These are phyloP conservation scores for Aureobasidium sp. DNA, from an alignment of 2,329 filamentous ascomycete genomes.

Conservation along the genomic window DNA sequence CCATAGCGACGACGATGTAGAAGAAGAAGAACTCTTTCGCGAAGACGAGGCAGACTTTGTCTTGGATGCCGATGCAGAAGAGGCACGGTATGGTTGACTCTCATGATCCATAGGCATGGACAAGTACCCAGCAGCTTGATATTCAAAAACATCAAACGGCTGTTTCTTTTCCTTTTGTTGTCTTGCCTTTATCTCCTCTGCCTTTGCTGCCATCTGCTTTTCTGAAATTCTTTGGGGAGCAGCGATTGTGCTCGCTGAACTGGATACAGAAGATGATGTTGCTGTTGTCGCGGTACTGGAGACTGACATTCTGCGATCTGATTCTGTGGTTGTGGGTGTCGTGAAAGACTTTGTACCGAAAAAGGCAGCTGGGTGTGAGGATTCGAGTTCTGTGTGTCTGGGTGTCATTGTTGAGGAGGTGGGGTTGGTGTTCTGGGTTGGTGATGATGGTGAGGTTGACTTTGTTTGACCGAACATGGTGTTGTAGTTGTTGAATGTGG, in stretches of 20 bases:
- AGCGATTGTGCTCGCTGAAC: not conserved
- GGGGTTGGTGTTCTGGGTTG: not conserved
- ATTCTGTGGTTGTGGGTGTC: too few species aligned
- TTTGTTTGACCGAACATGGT: too few species aligned
- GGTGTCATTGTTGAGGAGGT: too few species aligned
- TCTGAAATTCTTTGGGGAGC: too few species aligned
- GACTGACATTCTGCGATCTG: not conserved
- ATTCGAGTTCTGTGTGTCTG: not conserved
- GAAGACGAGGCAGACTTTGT: not conserved
- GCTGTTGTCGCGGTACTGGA: not conserved
- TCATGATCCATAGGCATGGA: not conserved
- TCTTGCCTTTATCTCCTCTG: too few species aligned
- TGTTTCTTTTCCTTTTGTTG: too few species aligned
- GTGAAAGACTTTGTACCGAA: not conserved
- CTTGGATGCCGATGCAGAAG: not conserved
- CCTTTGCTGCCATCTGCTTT: not conserved
- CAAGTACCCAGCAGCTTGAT: not conserved
- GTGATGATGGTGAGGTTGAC: not conserved
- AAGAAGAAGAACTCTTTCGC: not conserved
- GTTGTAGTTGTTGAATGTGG: too few species aligned
- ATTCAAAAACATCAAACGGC: slow-evolving; percentile 7
- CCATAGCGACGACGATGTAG: not conserved
- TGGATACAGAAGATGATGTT: not conserved
- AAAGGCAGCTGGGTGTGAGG: not conserved
- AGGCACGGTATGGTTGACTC: not conserved